These are phyloP conservation scores for Xylariomycetidae sp. DNA, from an alignment of 2,329 filamentous ascomycete genomes.

Conservation along the genomic window DNA sequence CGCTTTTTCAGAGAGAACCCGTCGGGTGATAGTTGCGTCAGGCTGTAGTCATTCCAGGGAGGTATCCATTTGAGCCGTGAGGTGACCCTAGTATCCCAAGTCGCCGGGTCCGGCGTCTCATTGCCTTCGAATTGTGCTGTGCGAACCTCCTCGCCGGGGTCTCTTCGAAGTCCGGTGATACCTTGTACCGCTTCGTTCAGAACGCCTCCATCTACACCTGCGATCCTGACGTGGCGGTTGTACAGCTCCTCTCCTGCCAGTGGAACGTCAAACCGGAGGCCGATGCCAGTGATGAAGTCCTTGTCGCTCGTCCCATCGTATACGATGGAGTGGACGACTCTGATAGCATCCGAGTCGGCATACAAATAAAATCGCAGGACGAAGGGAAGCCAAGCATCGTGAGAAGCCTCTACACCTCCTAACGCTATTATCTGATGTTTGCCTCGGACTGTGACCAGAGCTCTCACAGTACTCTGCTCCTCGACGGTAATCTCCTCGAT, in stretches of 20 bases:
- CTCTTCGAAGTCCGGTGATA: conserved; percentile 52
- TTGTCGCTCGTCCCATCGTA: conserved; percentile 45
- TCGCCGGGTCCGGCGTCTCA: conserved; percentile 36
- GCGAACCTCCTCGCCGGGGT: conserved; percentile 46
- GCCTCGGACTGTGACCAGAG: conserved; percentile 42
- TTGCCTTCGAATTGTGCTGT: conserved; percentile 46
- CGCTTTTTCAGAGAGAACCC: conserved; percentile 58
- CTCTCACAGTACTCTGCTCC: conserved; percentile 34
- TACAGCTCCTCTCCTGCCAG: conserved; percentile 48
- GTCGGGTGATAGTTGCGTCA: conserved; percentile 54
- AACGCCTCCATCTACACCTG: conserved; percentile 50
- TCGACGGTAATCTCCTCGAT: conserved; percentile 48
- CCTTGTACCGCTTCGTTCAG: conserved; percentile 56
- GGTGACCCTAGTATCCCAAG: conserved; percentile 43
- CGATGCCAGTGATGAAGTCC: conserved; percentile 51
- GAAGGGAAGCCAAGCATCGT: conserved; percentile 50
- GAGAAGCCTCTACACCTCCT: conserved; percentile 14
- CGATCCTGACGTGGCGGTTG: conserved; percentile 54
- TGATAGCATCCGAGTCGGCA: conserved; percentile 49
- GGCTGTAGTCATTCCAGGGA: conserved; percentile 52
- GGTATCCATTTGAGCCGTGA: conserved; percentile 52
- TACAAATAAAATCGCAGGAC: conserved; percentile 56
- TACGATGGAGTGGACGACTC: conserved; percentile 51
- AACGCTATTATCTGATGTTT: conserved; percentile 27
- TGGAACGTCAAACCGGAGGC: conserved; percentile 51